Base-by-base conservation (phyloP, 169 alveolate species). In the Cardiosporidium cionae region DNA sequence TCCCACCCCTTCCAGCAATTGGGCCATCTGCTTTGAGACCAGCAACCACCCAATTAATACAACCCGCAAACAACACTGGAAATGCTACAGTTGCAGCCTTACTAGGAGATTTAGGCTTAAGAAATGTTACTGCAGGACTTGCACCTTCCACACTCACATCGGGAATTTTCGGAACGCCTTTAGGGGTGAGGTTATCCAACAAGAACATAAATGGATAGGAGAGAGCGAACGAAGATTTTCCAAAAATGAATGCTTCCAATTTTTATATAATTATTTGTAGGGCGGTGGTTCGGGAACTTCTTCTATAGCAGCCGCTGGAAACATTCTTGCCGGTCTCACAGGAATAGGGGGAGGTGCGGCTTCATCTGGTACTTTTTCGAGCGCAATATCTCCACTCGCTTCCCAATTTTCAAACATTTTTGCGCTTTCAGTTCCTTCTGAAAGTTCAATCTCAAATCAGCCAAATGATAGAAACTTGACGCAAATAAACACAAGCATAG, bases 1-100 rank as follows among this genome's bases (percentile, higher is more conserved):
- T 71, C n/a, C 78, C 78, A 7, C 3, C 78, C 2, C 22, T 53
- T 33, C 25, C 78, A 27, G 54, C 77, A 4, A 2, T 44, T 66
- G 72, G 72, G 22, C 22, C 7, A 34, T 33, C 69, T 5, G 44
- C 72, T 16, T 44, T 44, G n/a, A 16, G 27, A 16, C n/a, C 58
- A 44, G n/a, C n/a, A 44, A 44, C 58, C n/a, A 44, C 16, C 58
- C 16, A 16, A 16, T 44, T n/a, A 16, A 44, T n/a, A 44, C 16
- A 44, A 16, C 16, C 16, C n/a, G n/a, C 58, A 16, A 16, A 44
- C 16, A 44, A n/a, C n/a, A n/a, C 16, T n/a, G 58, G n/a, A 44
- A n/a, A 44, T 16, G 58, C 27, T n/a, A 16, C n/a, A 44, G 58
- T 16, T 44, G 58, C 58, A 16, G n/a, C 16, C n/a, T 44, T 44